Conservation (phyloP, 371 early-diverging fungal genomes). For the Mucor indicus region DNA sequence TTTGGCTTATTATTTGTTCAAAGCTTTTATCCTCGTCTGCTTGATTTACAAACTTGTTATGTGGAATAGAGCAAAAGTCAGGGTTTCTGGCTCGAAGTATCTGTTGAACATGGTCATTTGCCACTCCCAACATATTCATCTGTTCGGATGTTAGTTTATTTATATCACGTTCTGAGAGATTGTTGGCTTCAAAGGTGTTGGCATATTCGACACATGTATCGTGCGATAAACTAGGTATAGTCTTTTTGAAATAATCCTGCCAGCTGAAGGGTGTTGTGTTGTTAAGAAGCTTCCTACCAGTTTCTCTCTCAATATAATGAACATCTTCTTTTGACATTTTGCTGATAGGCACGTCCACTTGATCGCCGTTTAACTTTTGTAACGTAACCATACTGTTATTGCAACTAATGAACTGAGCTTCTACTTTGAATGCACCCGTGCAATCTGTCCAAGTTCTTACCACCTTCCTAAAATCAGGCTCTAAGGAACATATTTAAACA, state of each 20-base stretch:
- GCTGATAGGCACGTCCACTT: conserved; percentile 86
- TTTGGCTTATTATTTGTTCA: conserved; percentile 45
- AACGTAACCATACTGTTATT: conserved; percentile 83
- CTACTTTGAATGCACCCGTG: conserved; percentile 87
- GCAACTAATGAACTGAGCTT: conserved; percentile 79
- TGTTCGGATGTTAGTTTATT: conserved; percentile 69
- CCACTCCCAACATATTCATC: conserved; percentile 74
- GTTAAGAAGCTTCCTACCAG: conserved; percentile 47
- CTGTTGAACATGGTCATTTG: conserved; percentile 80
- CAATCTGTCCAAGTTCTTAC: conserved; percentile 91
- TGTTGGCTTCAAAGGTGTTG: conserved; percentile 73
- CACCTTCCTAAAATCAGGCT: conserved; percentile 53
- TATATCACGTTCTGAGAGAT: conserved; percentile 69
- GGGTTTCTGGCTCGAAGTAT: conserved; percentile 39
- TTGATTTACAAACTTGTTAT: conserved; percentile 29
- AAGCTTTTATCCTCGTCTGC: conserved; percentile 17
- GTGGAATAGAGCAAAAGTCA: conserved; percentile 39
- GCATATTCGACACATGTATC: conserved; percentile 75
- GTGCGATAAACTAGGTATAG: conserved; percentile 71
- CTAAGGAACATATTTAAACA: no score
- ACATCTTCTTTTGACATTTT: conserved; percentile 78
- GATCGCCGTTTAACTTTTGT: conserved; percentile 91
- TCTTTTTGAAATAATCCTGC: conserved; percentile 81
- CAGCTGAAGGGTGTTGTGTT: conserved; percentile 69
- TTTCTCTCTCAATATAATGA: conserved; percentile 55